Conservation (phyloP, 768 basidiomycete genomes). For the Pulveroboletus ravenelii region DNA sequence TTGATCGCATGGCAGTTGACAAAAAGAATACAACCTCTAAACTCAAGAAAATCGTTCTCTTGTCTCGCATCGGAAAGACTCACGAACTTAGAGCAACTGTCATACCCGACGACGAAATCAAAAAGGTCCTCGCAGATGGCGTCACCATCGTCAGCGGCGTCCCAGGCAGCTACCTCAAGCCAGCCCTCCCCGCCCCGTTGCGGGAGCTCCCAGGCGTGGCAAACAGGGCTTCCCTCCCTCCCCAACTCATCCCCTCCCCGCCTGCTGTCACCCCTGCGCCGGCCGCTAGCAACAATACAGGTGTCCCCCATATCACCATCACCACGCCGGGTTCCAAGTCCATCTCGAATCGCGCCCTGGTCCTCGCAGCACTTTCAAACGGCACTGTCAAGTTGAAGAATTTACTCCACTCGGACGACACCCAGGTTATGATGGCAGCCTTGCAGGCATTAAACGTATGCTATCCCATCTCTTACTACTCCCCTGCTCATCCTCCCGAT, state of each 20-base stretch:
- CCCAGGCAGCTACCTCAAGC: constrained; percentile 37
- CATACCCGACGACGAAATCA: constrained; percentile 76
- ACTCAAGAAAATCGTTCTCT: constrained; percentile 86
- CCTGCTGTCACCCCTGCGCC: neutral
- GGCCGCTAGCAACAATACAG: neutral
- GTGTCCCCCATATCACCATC: constrained; percentile 49
- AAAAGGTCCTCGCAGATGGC: constrained; percentile 76
- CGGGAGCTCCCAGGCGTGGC: constrained; percentile 14
- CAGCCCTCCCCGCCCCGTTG: constrained; percentile 44
- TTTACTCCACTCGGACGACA: constrained; percentile 94
- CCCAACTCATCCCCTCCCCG: constrained; percentile 16
- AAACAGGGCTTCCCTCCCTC: constrained; percentile 15
- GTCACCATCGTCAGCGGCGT: constrained; percentile 67
- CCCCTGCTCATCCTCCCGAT: neutral
- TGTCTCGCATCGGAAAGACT: constrained; percentile 87
- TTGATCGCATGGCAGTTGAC: constrained; percentile 94
- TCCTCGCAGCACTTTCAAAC: constrained; percentile 85
- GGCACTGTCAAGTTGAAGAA: constrained; percentile 89
- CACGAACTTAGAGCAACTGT: constrained; percentile 88
- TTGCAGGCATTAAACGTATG: constrained; percentile 78
- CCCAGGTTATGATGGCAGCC: constrained; percentile 98
- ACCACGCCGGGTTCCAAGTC: constrained; percentile 95
- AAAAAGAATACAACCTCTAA: constrained; percentile 93
- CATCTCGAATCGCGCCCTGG: constrained; percentile 90
- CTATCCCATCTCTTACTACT: neutral